Evolutionary conservation across 2,329 filamentous ascomycete genomes (phyloP).

Genomic region (Aspergillus ibericus): DNA sequence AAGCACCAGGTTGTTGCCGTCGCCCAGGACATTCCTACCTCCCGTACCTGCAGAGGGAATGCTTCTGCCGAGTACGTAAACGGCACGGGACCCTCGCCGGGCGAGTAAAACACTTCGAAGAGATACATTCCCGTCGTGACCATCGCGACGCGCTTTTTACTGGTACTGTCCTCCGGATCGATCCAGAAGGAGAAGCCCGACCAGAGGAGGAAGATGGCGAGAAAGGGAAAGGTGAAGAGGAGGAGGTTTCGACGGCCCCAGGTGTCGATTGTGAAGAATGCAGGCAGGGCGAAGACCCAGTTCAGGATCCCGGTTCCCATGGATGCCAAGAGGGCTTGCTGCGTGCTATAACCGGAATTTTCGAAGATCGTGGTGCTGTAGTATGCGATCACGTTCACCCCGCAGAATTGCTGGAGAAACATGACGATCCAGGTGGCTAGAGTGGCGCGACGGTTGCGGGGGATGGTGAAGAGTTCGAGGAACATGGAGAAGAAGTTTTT

Average conservation of each 20-base stretch:
- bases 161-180: conserved; percentile 29
- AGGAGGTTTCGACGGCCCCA: conserved; percentile 65
- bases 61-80: conserved; percentile 67
- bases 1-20: conserved; percentile 59
- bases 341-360: conserved; percentile 53
- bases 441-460: conserved; percentile 62
- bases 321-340: conserved; percentile 58
- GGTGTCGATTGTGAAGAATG: conserved; percentile 66
- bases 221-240: conserved; percentile 63
- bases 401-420: conserved; percentile 63
- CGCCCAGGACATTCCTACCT: conserved; percentile 62
- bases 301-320: conserved; percentile 67
- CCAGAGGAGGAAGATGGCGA: conserved; percentile 48
- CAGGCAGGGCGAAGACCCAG: conserved; percentile 64
- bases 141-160: conserved; percentile 41
- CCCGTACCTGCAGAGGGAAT: conserved; percentile 61
- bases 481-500: conserved; percentile 54
- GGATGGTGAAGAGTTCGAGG: conserved; percentile 60
- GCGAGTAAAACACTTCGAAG: conserved; percentile 54
- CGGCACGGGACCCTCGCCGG: conserved; percentile 62
- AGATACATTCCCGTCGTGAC: conserved; percentile 47
- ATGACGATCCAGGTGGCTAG: conserved; percentile 62
- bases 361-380: conserved; percentile 64
- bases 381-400: conserved; percentile 60
- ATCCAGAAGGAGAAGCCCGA: conserved; percentile 55